Evolutionary conservation across 768 basidiomycete genomes (phyloP).

Genomic region (Phylloporus sp.): DNA sequence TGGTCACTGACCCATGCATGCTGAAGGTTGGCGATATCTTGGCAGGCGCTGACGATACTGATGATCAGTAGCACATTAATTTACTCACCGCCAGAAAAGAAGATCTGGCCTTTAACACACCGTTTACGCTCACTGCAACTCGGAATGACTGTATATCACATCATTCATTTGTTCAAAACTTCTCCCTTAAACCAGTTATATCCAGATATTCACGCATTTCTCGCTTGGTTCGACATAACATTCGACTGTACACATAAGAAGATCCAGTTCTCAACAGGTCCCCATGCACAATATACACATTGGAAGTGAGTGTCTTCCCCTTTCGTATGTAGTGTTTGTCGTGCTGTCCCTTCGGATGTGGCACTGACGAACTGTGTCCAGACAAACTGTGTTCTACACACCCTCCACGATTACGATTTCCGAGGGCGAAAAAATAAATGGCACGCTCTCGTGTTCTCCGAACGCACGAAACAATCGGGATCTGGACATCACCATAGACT

Average conservation of each 20-base stretch:
- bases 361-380: conserved; percentile 24
- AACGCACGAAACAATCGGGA: conserved; percentile 94
- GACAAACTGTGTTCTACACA: conserved; percentile 98
- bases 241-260: conserved; percentile 97
- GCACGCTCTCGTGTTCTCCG: conserved; percentile 74
- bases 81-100: conserved; percentile 91
- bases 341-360: neutral
- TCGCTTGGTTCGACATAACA: conserved; percentile 97
- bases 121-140: conserved; percentile 77
- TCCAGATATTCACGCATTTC: conserved; percentile 92
- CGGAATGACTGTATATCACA: conserved; percentile 83
- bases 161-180: neutral
- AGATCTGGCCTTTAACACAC: conserved; percentile 80
- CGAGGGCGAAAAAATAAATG: conserved; percentile 69
- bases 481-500: conserved; percentile 83
- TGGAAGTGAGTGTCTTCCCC: conserved; percentile 71
- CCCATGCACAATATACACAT: conserved; percentile 94
- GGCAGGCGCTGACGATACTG: conserved; percentile 1
- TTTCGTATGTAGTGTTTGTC: neutral
- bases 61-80: conserved; percentile 69
- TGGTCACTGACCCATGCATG: conserved; percentile 87
- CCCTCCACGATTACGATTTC: conserved; percentile 67
- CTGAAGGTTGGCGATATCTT: conserved; percentile 62
- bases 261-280: conserved; percentile 94
- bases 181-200: conserved; percentile 1